phyloP scores from a whole-genome alignment of 139 green algal species.

The Pseudopediastrum boryanum region DNA sequence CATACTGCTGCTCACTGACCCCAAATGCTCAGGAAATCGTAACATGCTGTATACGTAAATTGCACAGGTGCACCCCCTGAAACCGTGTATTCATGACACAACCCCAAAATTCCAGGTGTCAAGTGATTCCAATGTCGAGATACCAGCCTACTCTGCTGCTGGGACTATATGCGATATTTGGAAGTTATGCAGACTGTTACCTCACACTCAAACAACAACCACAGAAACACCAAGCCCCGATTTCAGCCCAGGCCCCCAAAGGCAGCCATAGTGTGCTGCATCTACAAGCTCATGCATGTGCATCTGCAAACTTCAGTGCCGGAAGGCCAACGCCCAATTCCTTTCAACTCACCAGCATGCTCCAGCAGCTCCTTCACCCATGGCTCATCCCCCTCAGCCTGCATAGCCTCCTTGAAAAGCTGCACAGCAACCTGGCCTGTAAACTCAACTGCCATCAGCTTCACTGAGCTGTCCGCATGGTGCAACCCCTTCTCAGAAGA shows the following conservation, averaged over 20 bases:
- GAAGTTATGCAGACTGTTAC: too few species aligned
- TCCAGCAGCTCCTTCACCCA: conserved; percentile 22
- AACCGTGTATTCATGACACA: too few species aligned
- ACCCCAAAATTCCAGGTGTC: too few species aligned
- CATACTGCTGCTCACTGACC: too few species aligned
- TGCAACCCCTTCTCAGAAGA: conserved; percentile 43
- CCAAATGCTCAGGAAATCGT: too few species aligned
- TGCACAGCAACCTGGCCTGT: conserved; percentile 54
- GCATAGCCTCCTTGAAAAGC: conserved; percentile 41
- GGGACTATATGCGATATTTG: too few species aligned
- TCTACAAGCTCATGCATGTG: neutral
- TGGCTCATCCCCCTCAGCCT: conserved; percentile 20
- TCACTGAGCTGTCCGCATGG: conserved; percentile 56
- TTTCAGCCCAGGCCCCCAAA: neutral
- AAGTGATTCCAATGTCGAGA: too few species aligned
- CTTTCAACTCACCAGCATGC: neutral
- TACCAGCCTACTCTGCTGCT: too few species aligned
- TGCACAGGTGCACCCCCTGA: too few species aligned
- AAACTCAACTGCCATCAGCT: conserved; percentile 64
- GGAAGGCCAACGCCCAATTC: neutral
- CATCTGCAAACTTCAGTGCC: neutral
- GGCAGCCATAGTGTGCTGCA: neutral
- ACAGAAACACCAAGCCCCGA: too few species aligned
- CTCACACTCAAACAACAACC: too few species aligned
- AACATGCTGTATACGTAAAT: too few species aligned